Percentiles rank a stretch among this genome's conserved stretches.
These are phyloP conservation scores for Pleurostoma richardsiae DNA, from an alignment of 2,329 filamentous ascomycete species.

Conservation along the genomic window DNA sequence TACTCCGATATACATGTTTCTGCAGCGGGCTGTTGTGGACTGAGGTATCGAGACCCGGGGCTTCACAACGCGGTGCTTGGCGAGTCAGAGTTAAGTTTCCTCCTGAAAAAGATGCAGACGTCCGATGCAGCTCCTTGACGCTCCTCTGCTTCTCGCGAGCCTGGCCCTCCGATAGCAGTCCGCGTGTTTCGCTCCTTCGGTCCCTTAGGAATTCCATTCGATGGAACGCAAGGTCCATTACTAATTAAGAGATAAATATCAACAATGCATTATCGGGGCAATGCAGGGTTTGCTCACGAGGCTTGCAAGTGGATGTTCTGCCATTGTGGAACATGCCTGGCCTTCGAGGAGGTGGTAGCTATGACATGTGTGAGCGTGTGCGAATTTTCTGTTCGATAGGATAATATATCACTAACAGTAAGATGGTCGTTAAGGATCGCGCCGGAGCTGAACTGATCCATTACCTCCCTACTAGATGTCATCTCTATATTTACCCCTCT, in stretches of 20 bases:
- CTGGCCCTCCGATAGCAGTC: too few species aligned
- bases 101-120: too few species aligned
- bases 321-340: constrained; percentile 41
- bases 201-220: constrained; percentile 39
- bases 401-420: constrained; percentile 33
- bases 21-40: too few species aligned
- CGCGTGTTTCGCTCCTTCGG: too few species aligned
- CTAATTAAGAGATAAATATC: constrained; percentile 21
- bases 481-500: constrained; percentile 16
- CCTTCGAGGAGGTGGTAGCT: constrained; percentile 30
- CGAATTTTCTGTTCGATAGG: constrained; percentile 1
- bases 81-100: too few species aligned
- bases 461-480: constrained; percentile 38
- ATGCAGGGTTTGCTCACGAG: not conserved
- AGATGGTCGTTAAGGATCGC: constrained; percentile 46
- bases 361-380: not conserved
- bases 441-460: constrained; percentile 50
- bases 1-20: too few species aligned
- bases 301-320: constrained; percentile 7
- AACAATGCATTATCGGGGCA: not conserved
- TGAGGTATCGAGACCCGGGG: too few species aligned
- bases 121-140: too few species aligned
- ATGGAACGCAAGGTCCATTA: constrained; percentile 48
- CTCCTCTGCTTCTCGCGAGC: too few species aligned
- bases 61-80: too few species aligned